Base-by-base conservation (phyloP, 331 rosid genomes). In the Quercus phellos region DNA sequence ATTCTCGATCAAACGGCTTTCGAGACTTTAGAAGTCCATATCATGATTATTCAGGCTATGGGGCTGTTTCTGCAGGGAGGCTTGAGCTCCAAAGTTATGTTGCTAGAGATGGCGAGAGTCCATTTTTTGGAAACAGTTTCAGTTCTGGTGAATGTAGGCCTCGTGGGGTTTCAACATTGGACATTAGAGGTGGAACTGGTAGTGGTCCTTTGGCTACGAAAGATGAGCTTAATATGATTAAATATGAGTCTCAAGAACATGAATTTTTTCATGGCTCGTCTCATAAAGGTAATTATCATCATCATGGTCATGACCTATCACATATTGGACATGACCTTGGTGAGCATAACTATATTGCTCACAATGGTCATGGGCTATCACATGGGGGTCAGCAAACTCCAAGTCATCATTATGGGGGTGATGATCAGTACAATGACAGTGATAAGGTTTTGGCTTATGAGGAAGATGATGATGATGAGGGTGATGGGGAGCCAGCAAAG, bases 51-150 rank as follows among this genome's bases (percentile, higher is more conserved):
- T 88, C 90, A 2, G 77, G 82, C 73, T 51, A 73, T 38, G 63
- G 55, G 22, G 42, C 56, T 1, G 67, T 13, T 7, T 32, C 54
- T 6, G 54, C 67, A 1, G 94, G 93, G 6, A 90, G 97, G 83
- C 87, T 94, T 79, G 97, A 92, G 84, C 92, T 92, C 56, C 85
- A 79, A 72, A 92, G 97, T 82, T 90, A 79, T 78, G 90, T 78
- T 71, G 91, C 90, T 11, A 69, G 82, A 74, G 85, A 84, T 66
- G 50, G 74, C 51, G 86, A 81, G 72, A 87, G 84, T 7, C 74
- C 78, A 13, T 86, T 59, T 56, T 35, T 54, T 4, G 81, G 78
- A 35, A 76, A 56, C 22, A 30, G 51, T 24, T 18, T 43, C 22
- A 14, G 4, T 80, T 60, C 70, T n/a, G 82, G 70, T 35, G 74